phyloP scores from a whole-genome alignment of 2,329 filamentous ascomycete genomes.

The Cryphonectria japonica region DNA sequence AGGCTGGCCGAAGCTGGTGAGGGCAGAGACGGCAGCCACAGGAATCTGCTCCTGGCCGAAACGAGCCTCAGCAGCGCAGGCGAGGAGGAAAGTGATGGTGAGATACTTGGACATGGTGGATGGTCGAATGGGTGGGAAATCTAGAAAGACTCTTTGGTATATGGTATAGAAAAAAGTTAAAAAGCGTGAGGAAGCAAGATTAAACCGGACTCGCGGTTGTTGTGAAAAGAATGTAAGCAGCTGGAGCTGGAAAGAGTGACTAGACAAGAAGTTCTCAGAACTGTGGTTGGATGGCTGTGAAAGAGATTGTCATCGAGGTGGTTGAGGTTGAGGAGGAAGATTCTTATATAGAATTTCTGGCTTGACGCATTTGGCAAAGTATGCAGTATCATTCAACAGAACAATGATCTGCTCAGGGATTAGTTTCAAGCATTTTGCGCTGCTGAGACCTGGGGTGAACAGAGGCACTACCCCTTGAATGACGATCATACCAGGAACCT shows the following conservation, averaged over 20 bases:
- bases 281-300: background rate
- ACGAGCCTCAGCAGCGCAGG: constrained; percentile 51
- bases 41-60: constrained; percentile 67
- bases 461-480: constrained; percentile 23
- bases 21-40: constrained; percentile 55
- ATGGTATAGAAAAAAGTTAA: constrained; percentile 15
- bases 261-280: constrained; percentile 6
- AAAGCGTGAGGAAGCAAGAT: constrained; percentile 11
- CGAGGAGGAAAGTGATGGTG: constrained; percentile 42
- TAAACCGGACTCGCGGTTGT: constrained; percentile 23
- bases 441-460: background rate
- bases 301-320: background rate
- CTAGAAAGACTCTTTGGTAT: background rate
- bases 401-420: constrained; percentile 12
- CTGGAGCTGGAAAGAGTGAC: constrained; percentile 17
- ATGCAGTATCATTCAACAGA: background rate
- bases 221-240: constrained; percentile 22
- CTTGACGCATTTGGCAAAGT: constrained; percentile 2
- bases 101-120: constrained; percentile 32
- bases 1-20: constrained; percentile 56
- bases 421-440: constrained; percentile 13
- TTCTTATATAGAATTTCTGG: constrained; percentile 21
- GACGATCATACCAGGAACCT: constrained; percentile 23
- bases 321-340: background rate
- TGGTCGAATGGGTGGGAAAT: background rate